phyloP scores from a whole-genome alignment of 2,329 filamentous ascomycete genomes.

The Ophiocordyceps robertsii region DNA sequence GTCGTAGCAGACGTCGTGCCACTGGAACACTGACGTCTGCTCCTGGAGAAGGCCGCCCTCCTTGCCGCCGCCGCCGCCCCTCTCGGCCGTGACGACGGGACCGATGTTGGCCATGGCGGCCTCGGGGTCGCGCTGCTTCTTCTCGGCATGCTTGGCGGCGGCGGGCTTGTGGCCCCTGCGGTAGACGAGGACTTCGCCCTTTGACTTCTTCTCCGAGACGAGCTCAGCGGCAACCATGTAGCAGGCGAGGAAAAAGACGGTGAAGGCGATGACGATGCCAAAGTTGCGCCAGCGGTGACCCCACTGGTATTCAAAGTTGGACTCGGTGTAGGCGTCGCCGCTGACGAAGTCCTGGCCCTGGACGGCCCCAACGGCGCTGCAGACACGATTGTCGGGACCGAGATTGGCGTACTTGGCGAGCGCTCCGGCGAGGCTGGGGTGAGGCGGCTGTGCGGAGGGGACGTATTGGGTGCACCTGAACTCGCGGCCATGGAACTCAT shows the following conservation, averaged over 20 bases:
- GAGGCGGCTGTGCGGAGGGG: slow-evolving; percentile 16
- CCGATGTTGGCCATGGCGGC: slow-evolving; percentile 36
- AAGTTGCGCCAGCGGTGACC: slow-evolving; percentile 57
- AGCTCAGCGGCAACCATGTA: slow-evolving; percentile 56
- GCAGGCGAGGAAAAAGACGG: slow-evolving; percentile 42
- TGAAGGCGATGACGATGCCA: slow-evolving; percentile 54
- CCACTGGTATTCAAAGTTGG: slow-evolving; percentile 42
- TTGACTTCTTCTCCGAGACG: slow-evolving; percentile 54
- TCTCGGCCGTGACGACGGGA: slow-evolving; percentile 31
- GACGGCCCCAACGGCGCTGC: slow-evolving; percentile 43
- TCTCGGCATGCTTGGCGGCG: slow-evolving; percentile 43
- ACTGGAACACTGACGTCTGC: slow-evolving; percentile 72
- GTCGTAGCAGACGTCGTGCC: slow-evolving; percentile 68
- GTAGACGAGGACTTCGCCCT: slow-evolving; percentile 66
- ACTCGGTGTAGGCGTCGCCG: slow-evolving; percentile 43
- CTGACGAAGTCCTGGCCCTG: slow-evolving; percentile 36
- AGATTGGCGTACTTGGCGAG: slow-evolving; percentile 11
- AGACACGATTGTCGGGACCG: slow-evolving; percentile 33
- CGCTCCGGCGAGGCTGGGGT: neutral
- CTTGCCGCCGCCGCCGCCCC: slow-evolving; percentile 22
- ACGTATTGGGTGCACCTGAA: slow-evolving; percentile 39
- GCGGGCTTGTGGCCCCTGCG: slow-evolving; percentile 52
- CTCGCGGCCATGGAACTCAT: slow-evolving; percentile 59
- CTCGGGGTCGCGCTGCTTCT: slow-evolving; percentile 48
- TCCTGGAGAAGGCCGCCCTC: slow-evolving; percentile 27